These are phyloP conservation scores for Oxytropis ochrocephala DNA, from an alignment of 306 rosid genomes.

Conservation along the genomic window DNA sequence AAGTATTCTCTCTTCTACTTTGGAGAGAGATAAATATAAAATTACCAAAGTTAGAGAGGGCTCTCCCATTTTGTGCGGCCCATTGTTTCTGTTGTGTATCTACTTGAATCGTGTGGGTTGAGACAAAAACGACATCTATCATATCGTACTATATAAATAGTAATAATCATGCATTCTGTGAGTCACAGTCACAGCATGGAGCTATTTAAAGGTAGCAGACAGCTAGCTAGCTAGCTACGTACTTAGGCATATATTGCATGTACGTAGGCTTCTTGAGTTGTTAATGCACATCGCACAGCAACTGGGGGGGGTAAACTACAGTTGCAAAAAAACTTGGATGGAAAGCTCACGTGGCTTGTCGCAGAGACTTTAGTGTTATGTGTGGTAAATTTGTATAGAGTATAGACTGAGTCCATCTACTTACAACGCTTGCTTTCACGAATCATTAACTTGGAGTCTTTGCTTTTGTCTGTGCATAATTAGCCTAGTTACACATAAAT, in stretches of 20 bases:
- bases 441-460: background rate
- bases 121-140: too few species aligned
- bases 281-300: too few species aligned
- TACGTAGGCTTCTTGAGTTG: too few species aligned
- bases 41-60: too few species aligned
- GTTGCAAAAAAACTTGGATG: background rate
- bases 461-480: background rate
- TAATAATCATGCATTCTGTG: background rate
- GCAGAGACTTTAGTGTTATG: background rate
- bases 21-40: too few species aligned
- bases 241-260: too few species aligned
- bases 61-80: too few species aligned
- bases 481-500: background rate
- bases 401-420: background rate
- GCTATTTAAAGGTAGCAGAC: background rate
- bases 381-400: too few species aligned
- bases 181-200: background rate
- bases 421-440: background rate
- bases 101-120: too few species aligned
- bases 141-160: background rate
- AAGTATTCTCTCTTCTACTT: too few species aligned
- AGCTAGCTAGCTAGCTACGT: too few species aligned
- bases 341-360: constrained; percentile 36
- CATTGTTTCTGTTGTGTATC: too few species aligned
- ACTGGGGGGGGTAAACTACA: background rate